Percentiles rank a stretch among this genome's conserved stretches.
These are phyloP conservation scores for Elsinoe ampelina DNA, from an alignment of 2,329 filamentous ascomycete genomes.

Conservation along the genomic window DNA sequence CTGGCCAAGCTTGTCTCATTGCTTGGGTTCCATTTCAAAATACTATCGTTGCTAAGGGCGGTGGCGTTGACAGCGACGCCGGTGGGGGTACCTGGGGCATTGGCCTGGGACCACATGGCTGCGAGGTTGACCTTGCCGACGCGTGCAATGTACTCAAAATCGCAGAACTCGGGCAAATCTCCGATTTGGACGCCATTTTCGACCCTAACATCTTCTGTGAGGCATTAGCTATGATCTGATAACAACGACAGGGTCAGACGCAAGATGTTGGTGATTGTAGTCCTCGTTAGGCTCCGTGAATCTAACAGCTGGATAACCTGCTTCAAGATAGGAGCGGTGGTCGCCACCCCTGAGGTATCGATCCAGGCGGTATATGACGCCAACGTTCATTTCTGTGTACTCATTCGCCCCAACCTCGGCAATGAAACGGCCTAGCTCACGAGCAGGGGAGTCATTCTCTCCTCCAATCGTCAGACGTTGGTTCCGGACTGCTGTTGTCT, in stretches of 20 bases:
- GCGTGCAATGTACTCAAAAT: constrained; percentile 46
- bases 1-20: constrained; percentile 34
- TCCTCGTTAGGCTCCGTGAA: constrained; percentile 52
- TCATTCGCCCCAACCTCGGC: constrained; percentile 46
- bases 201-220: constrained; percentile 34
- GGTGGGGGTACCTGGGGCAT: constrained; percentile 41
- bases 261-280: constrained; percentile 50
- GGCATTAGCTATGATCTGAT: background rate
- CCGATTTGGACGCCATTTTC: constrained; percentile 45
- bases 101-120: constrained; percentile 45
- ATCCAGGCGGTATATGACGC: constrained; percentile 48
- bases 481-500: constrained; percentile 31
- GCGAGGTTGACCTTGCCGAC: constrained; percentile 48
- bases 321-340: constrained; percentile 46
- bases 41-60: constrained; percentile 37
- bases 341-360: constrained; percentile 47
- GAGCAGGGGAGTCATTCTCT: constrained; percentile 48
- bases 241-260: background rate
- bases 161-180: constrained; percentile 48
- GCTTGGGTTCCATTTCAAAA: constrained; percentile 40
- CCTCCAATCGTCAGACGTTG: constrained; percentile 37
- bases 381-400: constrained; percentile 46
- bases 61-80: constrained; percentile 44
- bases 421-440: constrained; percentile 47
- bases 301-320: constrained; percentile 46